Conservation (phyloP, 805 yeast genomes). For the Candida dendrica region DNA sequence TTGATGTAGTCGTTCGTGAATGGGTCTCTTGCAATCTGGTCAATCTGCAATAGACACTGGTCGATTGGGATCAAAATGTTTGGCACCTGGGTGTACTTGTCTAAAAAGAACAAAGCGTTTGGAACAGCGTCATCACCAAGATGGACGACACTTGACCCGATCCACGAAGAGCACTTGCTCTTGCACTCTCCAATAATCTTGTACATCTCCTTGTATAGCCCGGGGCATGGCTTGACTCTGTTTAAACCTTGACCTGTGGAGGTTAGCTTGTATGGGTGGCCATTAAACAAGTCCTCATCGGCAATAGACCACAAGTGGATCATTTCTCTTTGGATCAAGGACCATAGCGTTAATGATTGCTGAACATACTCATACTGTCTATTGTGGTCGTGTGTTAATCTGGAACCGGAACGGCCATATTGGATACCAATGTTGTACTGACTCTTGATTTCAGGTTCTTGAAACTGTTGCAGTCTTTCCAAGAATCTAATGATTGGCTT, state of each 20-base stretch:
- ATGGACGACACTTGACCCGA: constrained; percentile 76
- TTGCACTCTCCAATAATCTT: constrained; percentile 61
- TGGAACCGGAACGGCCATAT: constrained; percentile 60
- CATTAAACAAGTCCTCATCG: constrained; percentile 61
- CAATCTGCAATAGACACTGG: constrained; percentile 47
- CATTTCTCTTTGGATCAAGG: constrained; percentile 72
- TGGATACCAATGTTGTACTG: constrained; percentile 53
- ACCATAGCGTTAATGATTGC: constrained; percentile 72
- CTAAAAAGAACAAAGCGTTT: constrained; percentile 70
- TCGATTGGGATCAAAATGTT: constrained; percentile 69
- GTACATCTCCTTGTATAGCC: constrained; percentile 63
- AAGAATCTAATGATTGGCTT: constrained; percentile 61
- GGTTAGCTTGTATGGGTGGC: constrained; percentile 45
- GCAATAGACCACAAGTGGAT: constrained; percentile 71
- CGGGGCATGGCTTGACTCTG: constrained; percentile 69
- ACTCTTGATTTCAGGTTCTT: constrained; percentile 32
- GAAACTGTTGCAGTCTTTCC: constrained; percentile 40
- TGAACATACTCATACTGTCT: constrained; percentile 69
- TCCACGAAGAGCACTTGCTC: constrained; percentile 57
- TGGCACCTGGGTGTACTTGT: constrained; percentile 76
- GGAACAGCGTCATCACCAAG: constrained; percentile 82
- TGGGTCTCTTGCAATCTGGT: constrained; percentile 43
- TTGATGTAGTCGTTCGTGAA: constrained; percentile 42
- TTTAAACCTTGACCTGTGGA: constrained; percentile 82
- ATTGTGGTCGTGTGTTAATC: constrained; percentile 66